phyloP scores from a whole-genome alignment of 2,329 filamentous ascomycete genomes.

The Delphinella strobiligena region DNA sequence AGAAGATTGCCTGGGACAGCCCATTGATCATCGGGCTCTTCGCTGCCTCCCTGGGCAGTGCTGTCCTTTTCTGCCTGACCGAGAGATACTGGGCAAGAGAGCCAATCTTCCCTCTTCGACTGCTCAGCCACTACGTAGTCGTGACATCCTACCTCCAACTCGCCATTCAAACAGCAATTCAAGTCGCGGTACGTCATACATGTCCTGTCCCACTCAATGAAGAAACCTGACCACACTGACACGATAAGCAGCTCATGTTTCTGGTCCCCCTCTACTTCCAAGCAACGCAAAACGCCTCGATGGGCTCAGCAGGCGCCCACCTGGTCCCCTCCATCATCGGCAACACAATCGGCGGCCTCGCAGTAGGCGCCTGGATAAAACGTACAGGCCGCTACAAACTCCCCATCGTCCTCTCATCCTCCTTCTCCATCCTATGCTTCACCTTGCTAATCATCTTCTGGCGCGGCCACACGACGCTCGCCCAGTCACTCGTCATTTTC shows the following conservation, averaged over 20 bases:
- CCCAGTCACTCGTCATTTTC: constrained; percentile 48
- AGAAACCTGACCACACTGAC: too few species aligned
- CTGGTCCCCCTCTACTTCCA: constrained; percentile 60
- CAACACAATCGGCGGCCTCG: constrained; percentile 51
- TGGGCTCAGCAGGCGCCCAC: constrained; percentile 47
- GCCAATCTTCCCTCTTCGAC: constrained; percentile 46
- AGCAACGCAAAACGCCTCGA: constrained; percentile 45
- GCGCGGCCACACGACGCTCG: constrained; percentile 46
- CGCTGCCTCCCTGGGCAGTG: constrained; percentile 16
- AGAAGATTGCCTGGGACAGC: constrained; percentile 27
- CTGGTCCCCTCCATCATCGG: constrained; percentile 56
- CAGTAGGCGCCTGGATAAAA: constrained; percentile 46
- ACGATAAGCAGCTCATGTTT: constrained; percentile 41
- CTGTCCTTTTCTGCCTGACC: constrained; percentile 19
- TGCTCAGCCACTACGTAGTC: constrained; percentile 42
- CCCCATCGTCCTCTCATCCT: constrained; percentile 39
- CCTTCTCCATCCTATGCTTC: constrained; percentile 41
- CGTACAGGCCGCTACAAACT: constrained; percentile 48
- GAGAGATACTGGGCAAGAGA: constrained; percentile 37
- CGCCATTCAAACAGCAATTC: constrained; percentile 43
- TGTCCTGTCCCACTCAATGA: too few species aligned
- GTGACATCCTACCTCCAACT: constrained; percentile 42
- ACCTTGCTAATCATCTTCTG: constrained; percentile 42
- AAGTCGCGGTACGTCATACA: constrained; percentile 26
- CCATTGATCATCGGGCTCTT: constrained; percentile 18